Evolutionary conservation across 345 rosid species (phyloP).

Genomic region (Pistacia atlantica): DNA sequence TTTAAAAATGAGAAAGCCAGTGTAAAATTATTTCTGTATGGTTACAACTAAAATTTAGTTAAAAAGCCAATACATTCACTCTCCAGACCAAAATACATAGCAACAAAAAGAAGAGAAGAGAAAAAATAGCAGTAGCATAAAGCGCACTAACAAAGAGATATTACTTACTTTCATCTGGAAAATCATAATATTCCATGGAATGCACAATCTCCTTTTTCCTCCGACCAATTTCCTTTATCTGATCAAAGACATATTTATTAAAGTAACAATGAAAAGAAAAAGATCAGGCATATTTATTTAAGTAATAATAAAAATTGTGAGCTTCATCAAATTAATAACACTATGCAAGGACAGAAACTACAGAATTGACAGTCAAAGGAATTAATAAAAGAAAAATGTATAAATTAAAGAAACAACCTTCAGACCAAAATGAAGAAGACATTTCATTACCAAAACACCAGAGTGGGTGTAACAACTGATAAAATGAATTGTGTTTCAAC

Average conservation of each 20-base stretch:
- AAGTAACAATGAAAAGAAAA: not conserved
- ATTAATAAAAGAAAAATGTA: not conserved
- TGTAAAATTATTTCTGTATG: not conserved
- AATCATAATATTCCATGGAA: constrained; percentile 46
- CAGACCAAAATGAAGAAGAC: not conserved
- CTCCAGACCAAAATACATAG: not conserved
- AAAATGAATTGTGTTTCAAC: not conserved
- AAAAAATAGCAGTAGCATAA: not conserved
- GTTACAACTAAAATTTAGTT: not conserved
- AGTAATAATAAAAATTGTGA: not conserved
- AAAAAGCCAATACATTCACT: not conserved
- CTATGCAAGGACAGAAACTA: not conserved
- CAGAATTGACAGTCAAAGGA: not conserved
- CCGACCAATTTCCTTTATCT: constrained; percentile 35
- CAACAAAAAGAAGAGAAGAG: constrained; percentile 8
- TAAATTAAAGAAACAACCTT: not conserved
- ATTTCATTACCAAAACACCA: not conserved
- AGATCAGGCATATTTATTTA: not conserved
- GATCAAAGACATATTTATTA: not conserved
- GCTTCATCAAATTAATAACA: not conserved
- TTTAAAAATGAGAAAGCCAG: not conserved
- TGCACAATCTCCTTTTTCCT: not conserved
- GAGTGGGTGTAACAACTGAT: not conserved
- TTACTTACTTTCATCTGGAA: constrained; percentile 60
- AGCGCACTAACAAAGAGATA: constrained; percentile 5